Percentiles rank a stretch among this genome's conserved stretches.
Conservation (phyloP, 306 rosid genomes). For the Quercus berberidifolia region DNA sequence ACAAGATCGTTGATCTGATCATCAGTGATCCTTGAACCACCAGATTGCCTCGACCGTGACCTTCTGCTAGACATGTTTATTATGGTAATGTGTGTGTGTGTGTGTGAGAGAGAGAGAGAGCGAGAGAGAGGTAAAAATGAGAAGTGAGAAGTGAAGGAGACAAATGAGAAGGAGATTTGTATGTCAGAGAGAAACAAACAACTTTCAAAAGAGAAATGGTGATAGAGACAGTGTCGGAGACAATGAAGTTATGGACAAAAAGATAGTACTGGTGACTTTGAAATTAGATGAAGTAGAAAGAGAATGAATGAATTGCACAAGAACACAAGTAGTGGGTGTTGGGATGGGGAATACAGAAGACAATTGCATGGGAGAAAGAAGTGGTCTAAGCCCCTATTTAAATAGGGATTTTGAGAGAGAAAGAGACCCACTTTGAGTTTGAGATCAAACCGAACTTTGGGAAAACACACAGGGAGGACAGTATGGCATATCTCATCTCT, state of each 20-base stretch:
- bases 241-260: background rate
- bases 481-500: constrained; percentile 4
- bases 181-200: constrained; percentile 3
- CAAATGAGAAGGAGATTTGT: background rate
- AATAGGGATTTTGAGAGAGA: constrained; percentile 14
- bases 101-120: background rate
- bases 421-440: background rate
- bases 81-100: background rate
- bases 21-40: constrained; percentile 77
- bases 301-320: background rate
- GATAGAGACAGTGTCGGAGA: background rate
- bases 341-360: constrained; percentile 18
- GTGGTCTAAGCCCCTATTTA: constrained; percentile 29
- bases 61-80: constrained; percentile 60
- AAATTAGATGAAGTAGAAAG: constrained; percentile 1
- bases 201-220: background rate
- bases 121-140: background rate
- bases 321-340: constrained; percentile 18
- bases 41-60: constrained; percentile 70
- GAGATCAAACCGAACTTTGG: background rate
- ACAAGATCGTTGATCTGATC: constrained; percentile 96
- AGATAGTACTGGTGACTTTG: background rate
- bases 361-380: constrained; percentile 43
- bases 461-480: background rate
- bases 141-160: background rate